Base-by-base conservation (phyloP, 1,284 basidiomycete species). In the Leccinum idahoense region DNA sequence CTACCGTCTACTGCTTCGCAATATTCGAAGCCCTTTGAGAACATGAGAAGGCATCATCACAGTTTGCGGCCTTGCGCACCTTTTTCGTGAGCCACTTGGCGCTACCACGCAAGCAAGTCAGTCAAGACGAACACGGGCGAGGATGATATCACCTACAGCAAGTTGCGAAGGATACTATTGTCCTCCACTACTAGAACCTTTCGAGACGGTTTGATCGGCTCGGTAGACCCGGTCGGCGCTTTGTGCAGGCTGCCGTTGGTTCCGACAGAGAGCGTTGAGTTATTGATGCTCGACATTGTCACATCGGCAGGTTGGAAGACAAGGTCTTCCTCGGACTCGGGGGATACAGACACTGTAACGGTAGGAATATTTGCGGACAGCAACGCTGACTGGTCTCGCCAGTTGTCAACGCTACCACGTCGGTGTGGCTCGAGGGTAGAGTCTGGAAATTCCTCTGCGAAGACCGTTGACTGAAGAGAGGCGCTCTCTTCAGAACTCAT, bases 181-280 rank as follows among this genome's bases (percentile, higher is more conserved):
- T 95, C 92, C 75, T 94, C 93, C 2, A 94, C 90, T 2, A 94
- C 87, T 60, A 94, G 77, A 8, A 94, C 85, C 57, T 86, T 82
- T 61, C 87, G 80, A 7, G 75, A 75, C 2, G 74, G 75, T 61
- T 76, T 77, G 29, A 72, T 71, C 15, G 71, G 71, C 29, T 80
- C 76, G 44, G 82, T 67, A 55, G 83, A 70, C 32, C 82, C 79
- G n/a, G 86, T 70, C 0, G 88, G 85, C 4, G 85, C 81, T 73
- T 81, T 85, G 55, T 90, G 72, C 37, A 90, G 71, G 3, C 83
- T 86, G 8, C 87, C 89, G 7, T 82, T 82, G 7, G 79, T 72
- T 11, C 86, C 87, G 46, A 89, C 75, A 2, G 80, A 74, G 18
- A 90, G 79, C 5, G 83, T 85, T 15, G 83, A 77, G 46, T 75